Evolutionary conservation across 1,284 basidiomycete species (phyloP).

Genomic region (Lentinula novae-zelandiae): DNA sequence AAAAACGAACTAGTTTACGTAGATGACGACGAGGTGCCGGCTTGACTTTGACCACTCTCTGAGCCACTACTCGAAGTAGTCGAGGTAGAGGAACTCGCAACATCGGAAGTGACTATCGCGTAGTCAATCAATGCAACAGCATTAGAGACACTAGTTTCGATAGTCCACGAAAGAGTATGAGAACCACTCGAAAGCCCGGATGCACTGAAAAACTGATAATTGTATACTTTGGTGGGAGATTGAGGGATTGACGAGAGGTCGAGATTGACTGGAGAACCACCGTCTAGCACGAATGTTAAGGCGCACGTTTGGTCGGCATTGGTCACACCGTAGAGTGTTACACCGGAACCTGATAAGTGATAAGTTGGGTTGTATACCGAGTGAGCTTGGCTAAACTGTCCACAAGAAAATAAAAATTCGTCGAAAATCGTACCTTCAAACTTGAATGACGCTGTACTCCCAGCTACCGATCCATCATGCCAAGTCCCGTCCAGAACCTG

Average conservation of each 20-base stretch:
- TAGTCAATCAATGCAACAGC: conserved; percentile 1
- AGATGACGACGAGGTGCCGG: not conserved
- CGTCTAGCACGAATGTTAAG: not conserved
- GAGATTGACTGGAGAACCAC: not conserved
- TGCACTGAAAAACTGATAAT: not conserved
- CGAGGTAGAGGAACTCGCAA: not conserved
- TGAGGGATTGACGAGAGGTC: not conserved
- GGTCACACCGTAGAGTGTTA: not conserved
- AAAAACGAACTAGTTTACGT: not conserved
- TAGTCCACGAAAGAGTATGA: not conserved
- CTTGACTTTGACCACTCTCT: not conserved
- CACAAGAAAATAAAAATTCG: not conserved
- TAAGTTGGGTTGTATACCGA: not conserved
- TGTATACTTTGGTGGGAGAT: not conserved
- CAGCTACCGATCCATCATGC: not conserved
- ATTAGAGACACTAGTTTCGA: not conserved
- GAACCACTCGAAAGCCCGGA: not conserved
- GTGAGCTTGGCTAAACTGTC: not conserved
- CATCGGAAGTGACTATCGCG: not conserved
- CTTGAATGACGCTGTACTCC: not conserved
- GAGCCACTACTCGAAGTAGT: not conserved
- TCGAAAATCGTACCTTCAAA: not conserved
- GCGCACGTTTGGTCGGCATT: not conserved
- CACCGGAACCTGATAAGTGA: not conserved
- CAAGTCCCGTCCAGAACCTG: not conserved